A percentile compares a stretch with the other conserved stretches of the same genome.
Conservation (phyloP, 2,329 filamentous ascomycete genomes). For the Fusarium pseudograminearum region DNA sequence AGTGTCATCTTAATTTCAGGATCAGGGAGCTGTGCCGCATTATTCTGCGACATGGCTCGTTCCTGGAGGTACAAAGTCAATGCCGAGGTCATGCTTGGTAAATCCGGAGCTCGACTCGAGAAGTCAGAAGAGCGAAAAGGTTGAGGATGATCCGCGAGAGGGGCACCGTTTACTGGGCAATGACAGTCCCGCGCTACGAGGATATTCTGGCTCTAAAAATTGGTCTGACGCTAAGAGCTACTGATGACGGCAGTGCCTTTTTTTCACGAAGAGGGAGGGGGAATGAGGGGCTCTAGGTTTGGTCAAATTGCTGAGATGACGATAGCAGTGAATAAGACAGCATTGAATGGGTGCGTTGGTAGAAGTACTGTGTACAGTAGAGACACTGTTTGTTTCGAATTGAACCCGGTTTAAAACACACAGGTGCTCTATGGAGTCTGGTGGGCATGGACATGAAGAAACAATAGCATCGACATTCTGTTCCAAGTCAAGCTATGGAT, state of each 20-base stretch:
- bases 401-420: not conserved
- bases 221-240: conserved; percentile 40
- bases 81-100: conserved; percentile 40
- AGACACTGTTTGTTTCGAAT: not conserved
- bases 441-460: not conserved
- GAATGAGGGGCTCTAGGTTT: conserved; percentile 31
- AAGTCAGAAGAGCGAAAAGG: conserved; percentile 24
- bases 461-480: conserved; percentile 2
- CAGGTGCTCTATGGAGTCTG: not conserved
- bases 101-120: conserved; percentile 7
- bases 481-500: not conserved
- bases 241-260: conserved; percentile 46
- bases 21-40: conserved; percentile 14
- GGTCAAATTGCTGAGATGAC: conserved; percentile 1
- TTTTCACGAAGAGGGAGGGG: conserved; percentile 17
- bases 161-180: conserved; percentile 36
- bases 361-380: not conserved
- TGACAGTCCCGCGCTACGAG: conserved; percentile 28
- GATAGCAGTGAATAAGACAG: not conserved
- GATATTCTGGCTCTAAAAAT: conserved; percentile 41
- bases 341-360: not conserved
- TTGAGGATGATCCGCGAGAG: conserved; percentile 30
- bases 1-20: conserved; percentile 20
- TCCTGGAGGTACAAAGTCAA: conserved; percentile 12
- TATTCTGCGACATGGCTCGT: not conserved